Evolutionary conservation across 208 protist species (phyloP), one percentile per base, ranked within the genome.

Genomic region (Leishmania mexicana): DNA sequence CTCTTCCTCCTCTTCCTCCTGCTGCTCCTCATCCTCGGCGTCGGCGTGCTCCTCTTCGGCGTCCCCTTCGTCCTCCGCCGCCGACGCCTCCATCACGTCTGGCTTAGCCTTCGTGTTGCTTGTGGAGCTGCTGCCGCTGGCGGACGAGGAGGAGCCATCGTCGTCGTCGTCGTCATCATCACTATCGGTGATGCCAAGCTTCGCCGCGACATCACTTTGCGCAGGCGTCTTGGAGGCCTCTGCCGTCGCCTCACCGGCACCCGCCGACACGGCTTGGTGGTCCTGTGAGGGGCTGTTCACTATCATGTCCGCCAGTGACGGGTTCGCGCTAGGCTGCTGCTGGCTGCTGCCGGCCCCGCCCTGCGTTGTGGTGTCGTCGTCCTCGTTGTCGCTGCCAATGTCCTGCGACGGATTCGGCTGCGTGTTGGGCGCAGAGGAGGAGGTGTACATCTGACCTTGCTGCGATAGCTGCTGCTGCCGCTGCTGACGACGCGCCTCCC

Each of bases 131-230:
- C 76, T 70, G 73, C 73, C 53, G 81, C 80, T 76, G 85, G 83
- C 67, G 35, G 83, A 74, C 11, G 85, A 83, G 8, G 88, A 87
- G 3, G 90, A 87, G n/a, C 60, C 58, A 35, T 60, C 75, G 53
- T 60, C 68, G 53, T 75, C 74, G 35, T 76, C 82, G 1, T 83
- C 81, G 28, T 83, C 80, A 67, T 85, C 85, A 67, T 85, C 85
- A 65, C 85, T 88, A 78, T 88, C 85, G 40, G 85, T 85, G 40
- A 88, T 83, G 53, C 85, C 85, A 6, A 86, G 65, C 78, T 83
- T 88, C 7, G 54, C 78, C 3, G 67, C 28, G 19, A 24, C 58
- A 21, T 83, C 83, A 38, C 42, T 83, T 5, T 53, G 45, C 47
- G 54, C 70, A 45, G 54, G 40, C 62, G 54, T 83, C 31, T 45